Percentiles rank a stretch among this genome's conserved stretches.
Evolutionary conservation across 2,329 filamentous ascomycete genomes (phyloP).

Genomic region (Thielaviopsis euricoi): DNA sequence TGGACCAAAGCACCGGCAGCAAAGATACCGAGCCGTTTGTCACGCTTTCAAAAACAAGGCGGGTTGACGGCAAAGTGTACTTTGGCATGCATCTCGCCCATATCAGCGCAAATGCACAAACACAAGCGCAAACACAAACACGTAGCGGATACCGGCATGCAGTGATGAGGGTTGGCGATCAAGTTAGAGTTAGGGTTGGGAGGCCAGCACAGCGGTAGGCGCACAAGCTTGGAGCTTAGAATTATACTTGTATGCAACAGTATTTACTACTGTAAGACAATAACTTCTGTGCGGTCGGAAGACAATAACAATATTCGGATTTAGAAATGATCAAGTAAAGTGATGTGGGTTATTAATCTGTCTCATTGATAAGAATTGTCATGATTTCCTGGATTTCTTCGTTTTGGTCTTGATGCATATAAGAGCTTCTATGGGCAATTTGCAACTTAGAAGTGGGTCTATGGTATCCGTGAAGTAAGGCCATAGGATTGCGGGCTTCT

Average conservation of each 20-base stretch:
- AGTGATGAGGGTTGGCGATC: background rate
- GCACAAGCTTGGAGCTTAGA: background rate
- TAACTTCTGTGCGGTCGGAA: no score
- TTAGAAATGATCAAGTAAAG: no score
- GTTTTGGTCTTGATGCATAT: no score
- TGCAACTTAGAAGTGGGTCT: no score
- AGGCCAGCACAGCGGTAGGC: background rate
- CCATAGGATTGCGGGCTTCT: no score
- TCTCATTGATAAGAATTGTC: no score
- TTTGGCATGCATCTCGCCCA: conserved; percentile 72
- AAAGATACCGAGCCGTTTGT: conserved; percentile 74
- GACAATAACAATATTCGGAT: no score
- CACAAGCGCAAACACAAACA: background rate
- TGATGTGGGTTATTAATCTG: no score
- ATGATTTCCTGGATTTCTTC: no score
- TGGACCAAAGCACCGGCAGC: conserved; percentile 68
- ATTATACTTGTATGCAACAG: no score
- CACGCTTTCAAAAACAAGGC: conserved; percentile 73
- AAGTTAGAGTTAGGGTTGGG: background rate
- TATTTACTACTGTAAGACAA: background rate
- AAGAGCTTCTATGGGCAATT: no score
- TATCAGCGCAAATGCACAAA: conserved; percentile 3
- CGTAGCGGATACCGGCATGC: background rate
- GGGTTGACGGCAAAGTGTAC: conserved; percentile 67
- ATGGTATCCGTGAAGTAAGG: no score